A percentile compares a stretch with the other conserved stretches of the same genome.
Evolutionary conservation across 2,329 filamentous ascomycete genomes (phyloP).

Genomic region (Claviceps pusilla): DNA sequence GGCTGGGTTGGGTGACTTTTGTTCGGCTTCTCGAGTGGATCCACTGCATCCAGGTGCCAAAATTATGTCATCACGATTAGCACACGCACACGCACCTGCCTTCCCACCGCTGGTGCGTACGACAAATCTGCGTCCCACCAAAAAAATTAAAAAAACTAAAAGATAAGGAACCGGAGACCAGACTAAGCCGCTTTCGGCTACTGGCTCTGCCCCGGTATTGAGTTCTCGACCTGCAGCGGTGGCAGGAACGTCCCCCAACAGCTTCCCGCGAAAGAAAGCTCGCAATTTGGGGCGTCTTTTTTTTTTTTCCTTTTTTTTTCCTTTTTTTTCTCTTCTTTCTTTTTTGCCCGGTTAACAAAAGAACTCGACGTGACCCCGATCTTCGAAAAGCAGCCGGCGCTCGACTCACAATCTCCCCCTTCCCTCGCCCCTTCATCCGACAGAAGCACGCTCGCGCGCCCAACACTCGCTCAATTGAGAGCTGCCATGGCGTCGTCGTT

Average conservation of each 20-base stretch:
- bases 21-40: too few species aligned
- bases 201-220: conserved; percentile 14
- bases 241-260: conserved; percentile 16
- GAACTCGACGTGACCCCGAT: background rate
- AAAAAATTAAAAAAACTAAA: conserved; percentile 11
- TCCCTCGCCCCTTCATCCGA: background rate
- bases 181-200: conserved; percentile 5
- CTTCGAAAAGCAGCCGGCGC: background rate
- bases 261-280: conserved; percentile 7
- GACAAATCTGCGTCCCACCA: conserved; percentile 10
- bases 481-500: conserved; percentile 46
- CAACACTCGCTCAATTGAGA: conserved; percentile 10
- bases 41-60: too few species aligned
- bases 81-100: too few species aligned
- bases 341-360: too few species aligned
- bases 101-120: background rate
- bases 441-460: background rate
- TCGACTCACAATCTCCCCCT: background rate
- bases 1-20: too few species aligned
- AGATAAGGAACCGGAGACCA: too few species aligned
- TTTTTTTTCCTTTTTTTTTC: too few species aligned
- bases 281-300: too few species aligned
- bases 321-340: too few species aligned
- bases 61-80: background rate
- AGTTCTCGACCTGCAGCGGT: conserved; percentile 8